Base-by-base conservation (phyloP, 306 rosid genomes). In the Dicorynia guianensis region DNA sequence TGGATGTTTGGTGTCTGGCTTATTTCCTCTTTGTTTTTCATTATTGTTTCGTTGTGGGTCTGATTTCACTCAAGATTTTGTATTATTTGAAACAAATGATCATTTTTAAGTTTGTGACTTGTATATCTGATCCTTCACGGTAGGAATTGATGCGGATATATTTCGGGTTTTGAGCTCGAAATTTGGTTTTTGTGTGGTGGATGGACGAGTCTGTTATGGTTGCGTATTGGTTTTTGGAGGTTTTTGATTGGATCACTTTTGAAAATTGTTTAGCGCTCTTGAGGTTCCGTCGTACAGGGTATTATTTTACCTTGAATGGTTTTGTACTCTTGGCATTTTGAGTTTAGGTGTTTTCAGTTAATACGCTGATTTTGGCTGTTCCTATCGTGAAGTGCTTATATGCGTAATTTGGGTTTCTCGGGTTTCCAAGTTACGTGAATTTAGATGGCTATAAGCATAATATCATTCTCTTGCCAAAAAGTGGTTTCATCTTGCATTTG, bases 321-420 rank as follows among this genome's bases (percentile, higher is more conserved):
- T n/a, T 61, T 39, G 40, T 25, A 52, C 50, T 55, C n/a, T 61
- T 39, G 53, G 42, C 53, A 38, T 55, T 13, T 70, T 13, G 61
- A 61, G 30, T 38, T 34, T 38, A 34, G 4, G 35, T 69, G 30
- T 60, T 25, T 4, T 48, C 14, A 34, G 30, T 7, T 33, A 0
- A 18, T 44, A 11, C 8, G 12, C 39, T 33, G 33, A 4, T 47
- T 44, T 72, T 43, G 43, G 42, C 17, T 20, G 7, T 12, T 40
- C 15, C 39, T 34, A 17, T 48, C 0, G 15, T 19, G 53, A 10
- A 43, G 30, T 38, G 15, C 42, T 35, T 14, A 34, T 6, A 12
- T 35, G 25, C 25, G 42, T 11, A 14, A 49, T 62, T 61, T 74
- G 40, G 7, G n/a, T 62, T 19, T 49, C 5, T 36, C 19, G 67